phyloP scores from a whole-genome alignment of 441 rosid species.

The Pelargonium australe region DNA sequence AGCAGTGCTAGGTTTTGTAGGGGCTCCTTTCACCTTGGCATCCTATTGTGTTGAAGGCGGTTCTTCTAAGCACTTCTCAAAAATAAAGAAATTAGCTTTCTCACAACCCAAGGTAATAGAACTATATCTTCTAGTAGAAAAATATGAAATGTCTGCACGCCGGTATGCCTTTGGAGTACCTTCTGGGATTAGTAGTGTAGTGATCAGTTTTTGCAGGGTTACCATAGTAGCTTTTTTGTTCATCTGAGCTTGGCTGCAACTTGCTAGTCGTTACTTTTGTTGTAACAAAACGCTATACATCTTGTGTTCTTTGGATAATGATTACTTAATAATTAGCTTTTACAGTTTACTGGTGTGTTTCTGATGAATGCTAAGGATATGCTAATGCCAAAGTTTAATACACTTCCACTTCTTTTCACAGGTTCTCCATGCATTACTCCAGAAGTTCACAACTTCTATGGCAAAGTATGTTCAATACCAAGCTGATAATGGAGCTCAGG shows the following conservation, averaged over 20 bases:
- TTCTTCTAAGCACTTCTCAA: constrained; percentile 83
- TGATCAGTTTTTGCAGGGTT: no score
- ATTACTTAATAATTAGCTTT: neutral
- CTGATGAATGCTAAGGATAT: neutral
- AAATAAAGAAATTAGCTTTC: constrained; percentile 77
- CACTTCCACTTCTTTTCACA: constrained; percentile 23
- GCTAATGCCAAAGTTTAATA: neutral
- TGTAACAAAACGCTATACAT: neutral
- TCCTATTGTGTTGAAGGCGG: constrained; percentile 93
- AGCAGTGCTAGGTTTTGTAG: constrained; percentile 89
- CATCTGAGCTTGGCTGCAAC: neutral
- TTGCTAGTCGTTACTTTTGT: neutral
- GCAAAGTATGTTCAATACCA: constrained; percentile 70
- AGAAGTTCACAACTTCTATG: constrained; percentile 84
- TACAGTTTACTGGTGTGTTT: neutral
- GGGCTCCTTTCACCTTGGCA: constrained; percentile 95
- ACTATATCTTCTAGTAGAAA: neutral
- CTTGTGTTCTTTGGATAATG: neutral
- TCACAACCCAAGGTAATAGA: constrained; percentile 73
- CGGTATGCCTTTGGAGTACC: neutral
- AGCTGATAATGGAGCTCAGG: constrained; percentile 87
- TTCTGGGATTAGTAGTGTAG: neutral
- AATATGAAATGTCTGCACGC: neutral
- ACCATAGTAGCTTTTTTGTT: neutral
- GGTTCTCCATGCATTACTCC: constrained; percentile 80